These are phyloP conservation scores for Rhizophagus clarus DNA, from an alignment of 192 early-diverging fungal species.

Conservation along the genomic window DNA sequence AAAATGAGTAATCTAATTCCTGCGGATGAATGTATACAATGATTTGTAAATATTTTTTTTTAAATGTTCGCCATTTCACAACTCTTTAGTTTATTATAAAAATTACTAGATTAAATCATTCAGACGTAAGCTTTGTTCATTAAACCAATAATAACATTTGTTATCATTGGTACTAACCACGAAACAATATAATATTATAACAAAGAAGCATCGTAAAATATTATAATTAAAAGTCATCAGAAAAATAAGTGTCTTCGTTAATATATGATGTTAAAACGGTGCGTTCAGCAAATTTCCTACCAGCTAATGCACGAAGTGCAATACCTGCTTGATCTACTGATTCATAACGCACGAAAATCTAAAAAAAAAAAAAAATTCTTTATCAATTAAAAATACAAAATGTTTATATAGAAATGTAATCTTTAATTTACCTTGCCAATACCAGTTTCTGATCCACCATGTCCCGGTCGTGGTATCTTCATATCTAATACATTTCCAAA, in stretches of 20 bases:
- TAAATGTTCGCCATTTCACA: too few relatives aligned
- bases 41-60: too few relatives aligned
- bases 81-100: too few relatives aligned
- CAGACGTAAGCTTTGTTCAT: neutral
- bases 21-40: too few relatives aligned
- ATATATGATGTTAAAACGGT: slow-evolving; percentile 90
- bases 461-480: slow-evolving; percentile 79
- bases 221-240: slow-evolving; percentile 59
- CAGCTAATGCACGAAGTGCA: slow-evolving; percentile 83
- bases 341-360: slow-evolving; percentile 87
- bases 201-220: neutral
- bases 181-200: neutral
- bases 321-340: slow-evolving; percentile 57
- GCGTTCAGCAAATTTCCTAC: slow-evolving; percentile 90
- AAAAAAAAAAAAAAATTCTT: neutral
- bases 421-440: slow-evolving; percentile 74
- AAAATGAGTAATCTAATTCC: too few relatives aligned
- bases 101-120: too few relatives aligned
- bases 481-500: slow-evolving; percentile 82
- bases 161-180: neutral
- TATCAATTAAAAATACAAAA: neutral
- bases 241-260: slow-evolving; percentile 69
- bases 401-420: neutral
- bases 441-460: slow-evolving; percentile 60
- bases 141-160: neutral